Evolutionary conservation across 805 yeast genomes (phyloP).

Genomic region (Candida ascalaphidarum): DNA sequence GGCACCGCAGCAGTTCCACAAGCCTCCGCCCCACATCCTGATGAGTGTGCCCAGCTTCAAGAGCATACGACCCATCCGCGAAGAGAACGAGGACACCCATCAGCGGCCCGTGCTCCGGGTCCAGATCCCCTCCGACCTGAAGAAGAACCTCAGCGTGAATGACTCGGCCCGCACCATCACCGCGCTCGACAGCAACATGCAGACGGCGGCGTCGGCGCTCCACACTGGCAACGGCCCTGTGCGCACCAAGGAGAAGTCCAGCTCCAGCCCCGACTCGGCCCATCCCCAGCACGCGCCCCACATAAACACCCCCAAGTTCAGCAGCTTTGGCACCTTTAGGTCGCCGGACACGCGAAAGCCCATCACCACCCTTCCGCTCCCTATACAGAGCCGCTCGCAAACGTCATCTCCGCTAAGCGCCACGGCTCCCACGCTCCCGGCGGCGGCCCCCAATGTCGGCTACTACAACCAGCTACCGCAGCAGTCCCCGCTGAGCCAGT

Average conservation of each 20-base stretch:
- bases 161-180: conserved; percentile 39
- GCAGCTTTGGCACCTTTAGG: conserved; percentile 16
- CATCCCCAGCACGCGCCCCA: conserved; percentile 4
- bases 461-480: conserved; percentile 19
- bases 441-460: conserved; percentile 1
- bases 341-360: conserved; percentile 24
- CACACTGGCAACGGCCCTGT: conserved; percentile 21
- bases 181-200: conserved; percentile 22
- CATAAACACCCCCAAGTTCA: conserved; percentile 14
- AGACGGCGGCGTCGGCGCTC: conserved; percentile 28
- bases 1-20: no score
- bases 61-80: conserved; percentile 5
- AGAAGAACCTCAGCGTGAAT: conserved; percentile 14
- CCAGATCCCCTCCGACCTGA: conserved; percentile 50
- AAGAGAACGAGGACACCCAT: background rate
- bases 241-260: background rate
- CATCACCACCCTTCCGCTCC: conserved; percentile 23
- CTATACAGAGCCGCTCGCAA: conserved; percentile 27
- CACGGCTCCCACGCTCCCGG: conserved; percentile 30
- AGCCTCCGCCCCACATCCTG: conserved; percentile 4
- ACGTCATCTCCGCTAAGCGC: conserved; percentile 32
- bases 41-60: conserved; percentile 7
- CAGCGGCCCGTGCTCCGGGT: conserved; percentile 53
- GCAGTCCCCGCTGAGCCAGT: conserved; percentile 16
- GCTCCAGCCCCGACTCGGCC: conserved; percentile 1